These are phyloP conservation scores for Boletus smithii DNA, from an alignment of 1,284 basidiomycete genomes.

Conservation along the genomic window DNA sequence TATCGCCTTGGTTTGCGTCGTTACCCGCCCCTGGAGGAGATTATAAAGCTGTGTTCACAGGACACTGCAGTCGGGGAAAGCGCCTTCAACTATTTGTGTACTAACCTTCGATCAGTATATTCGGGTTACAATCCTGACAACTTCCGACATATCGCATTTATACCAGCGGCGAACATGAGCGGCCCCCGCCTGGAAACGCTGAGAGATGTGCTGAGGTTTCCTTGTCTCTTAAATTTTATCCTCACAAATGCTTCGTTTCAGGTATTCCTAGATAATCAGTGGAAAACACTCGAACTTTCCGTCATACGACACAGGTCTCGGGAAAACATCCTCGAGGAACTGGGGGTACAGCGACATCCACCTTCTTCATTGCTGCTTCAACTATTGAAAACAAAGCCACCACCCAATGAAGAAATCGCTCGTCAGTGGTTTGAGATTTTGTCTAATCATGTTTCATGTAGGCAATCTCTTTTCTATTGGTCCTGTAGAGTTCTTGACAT, in stretches of 20 bases:
- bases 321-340: slow-evolving; percentile 52
- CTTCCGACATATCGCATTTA: slow-evolving; percentile 43
- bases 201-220: slow-evolving; percentile 51
- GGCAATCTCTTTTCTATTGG: not conserved
- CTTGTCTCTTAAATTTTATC: not conserved
- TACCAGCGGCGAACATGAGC: not conserved
- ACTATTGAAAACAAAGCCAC: slow-evolving; percentile 44
- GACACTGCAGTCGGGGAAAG: slow-evolving; percentile 44
- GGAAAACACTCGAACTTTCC: slow-evolving; percentile 71
- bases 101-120: slow-evolving; percentile 63
- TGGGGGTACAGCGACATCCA: slow-evolving; percentile 75
- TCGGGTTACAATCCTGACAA: slow-evolving; percentile 52
- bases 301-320: slow-evolving; percentile 50
- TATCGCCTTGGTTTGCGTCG: slow-evolving; percentile 1
- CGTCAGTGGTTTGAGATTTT: slow-evolving; percentile 55
- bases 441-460: not conserved
- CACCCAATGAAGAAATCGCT: slow-evolving; percentile 53
- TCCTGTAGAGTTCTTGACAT: not conserved
- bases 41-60: slow-evolving; percentile 66
- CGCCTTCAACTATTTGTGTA: slow-evolving; percentile 75
- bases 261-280: slow-evolving; percentile 71
- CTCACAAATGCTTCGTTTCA: slow-evolving; percentile 28
- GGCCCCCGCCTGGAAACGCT: slow-evolving; percentile 42
- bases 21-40: slow-evolving; percentile 47
- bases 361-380: slow-evolving; percentile 52